phyloP scores from a whole-genome alignment of 176 grass and related monocot species.

The Thalia dealbata region DNA sequence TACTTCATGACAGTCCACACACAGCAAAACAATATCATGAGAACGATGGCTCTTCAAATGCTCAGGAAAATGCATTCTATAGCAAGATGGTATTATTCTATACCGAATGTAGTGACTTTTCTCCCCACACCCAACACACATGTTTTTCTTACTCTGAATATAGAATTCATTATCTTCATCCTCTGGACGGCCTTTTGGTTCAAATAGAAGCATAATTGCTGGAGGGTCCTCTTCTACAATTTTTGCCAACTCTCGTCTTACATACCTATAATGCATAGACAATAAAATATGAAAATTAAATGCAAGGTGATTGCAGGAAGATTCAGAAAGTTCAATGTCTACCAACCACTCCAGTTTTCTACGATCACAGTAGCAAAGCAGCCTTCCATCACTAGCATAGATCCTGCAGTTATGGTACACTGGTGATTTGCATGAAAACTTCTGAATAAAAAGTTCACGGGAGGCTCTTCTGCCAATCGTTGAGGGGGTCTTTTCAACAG shows the following conservation, averaged over 20 bases:
- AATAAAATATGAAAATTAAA: constrained; percentile 5
- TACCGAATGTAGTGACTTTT: constrained; percentile 91
- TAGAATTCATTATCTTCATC: constrained; percentile 96
- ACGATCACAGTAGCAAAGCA: constrained; percentile 93
- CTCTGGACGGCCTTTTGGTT: constrained; percentile 91
- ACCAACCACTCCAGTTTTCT: constrained; percentile 91
- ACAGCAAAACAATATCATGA: constrained; percentile 95
- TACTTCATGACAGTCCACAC: constrained; percentile 89
- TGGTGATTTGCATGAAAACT: constrained; percentile 90
- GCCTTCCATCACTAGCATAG: constrained; percentile 88
- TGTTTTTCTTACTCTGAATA: constrained; percentile 96
- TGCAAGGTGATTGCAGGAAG: background rate
- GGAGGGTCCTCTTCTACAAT: constrained; percentile 78
- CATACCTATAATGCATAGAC: constrained; percentile 43
- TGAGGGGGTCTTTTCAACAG: constrained; percentile 36
- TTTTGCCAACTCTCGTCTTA: constrained; percentile 65
- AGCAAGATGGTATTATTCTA: constrained; percentile 97
- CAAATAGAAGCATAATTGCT: constrained; percentile 92
- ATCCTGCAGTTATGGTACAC: constrained; percentile 98
- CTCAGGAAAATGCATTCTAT: constrained; percentile 95
- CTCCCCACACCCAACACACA: constrained; percentile 93
- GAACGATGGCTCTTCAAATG: constrained; percentile 96
- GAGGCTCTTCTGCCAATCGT: constrained; percentile 52
- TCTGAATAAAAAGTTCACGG: constrained; percentile 74
- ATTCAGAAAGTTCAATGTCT: constrained; percentile 9